These are phyloP conservation scores for Tylopilus sp. DNA, from an alignment of 1,284 basidiomycete genomes.

Conservation along the genomic window DNA sequence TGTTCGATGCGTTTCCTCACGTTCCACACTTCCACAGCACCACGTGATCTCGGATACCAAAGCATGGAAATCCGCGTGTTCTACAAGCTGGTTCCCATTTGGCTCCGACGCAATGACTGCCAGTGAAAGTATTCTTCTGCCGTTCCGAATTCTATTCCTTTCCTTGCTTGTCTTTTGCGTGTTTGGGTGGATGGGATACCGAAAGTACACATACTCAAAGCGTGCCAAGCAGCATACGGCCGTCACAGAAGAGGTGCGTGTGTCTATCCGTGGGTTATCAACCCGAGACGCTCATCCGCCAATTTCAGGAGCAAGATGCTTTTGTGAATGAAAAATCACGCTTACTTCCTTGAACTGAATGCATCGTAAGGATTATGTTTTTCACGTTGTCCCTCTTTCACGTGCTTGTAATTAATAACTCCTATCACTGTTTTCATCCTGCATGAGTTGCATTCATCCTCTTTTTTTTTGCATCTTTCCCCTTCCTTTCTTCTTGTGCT, in stretches of 20 bases:
- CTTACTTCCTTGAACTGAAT: constrained; percentile 29
- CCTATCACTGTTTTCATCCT: constrained; percentile 6
- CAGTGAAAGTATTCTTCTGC: constrained; percentile 27
- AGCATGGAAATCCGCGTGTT: constrained; percentile 69
- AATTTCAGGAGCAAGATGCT: constrained; percentile 14
- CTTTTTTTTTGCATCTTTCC: constrained; percentile 1
- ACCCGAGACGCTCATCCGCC: constrained; percentile 3
- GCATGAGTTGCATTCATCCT: constrained; percentile 21
- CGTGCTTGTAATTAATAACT: constrained; percentile 9
- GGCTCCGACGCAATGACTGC: constrained; percentile 34
- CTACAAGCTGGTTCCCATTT: constrained; percentile 49
- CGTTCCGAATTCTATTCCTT: constrained; percentile 50
- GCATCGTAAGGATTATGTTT: not conserved
- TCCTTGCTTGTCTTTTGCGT: constrained; percentile 55
- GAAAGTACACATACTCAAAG: constrained; percentile 15
- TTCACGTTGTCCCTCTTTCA: constrained; percentile 2
- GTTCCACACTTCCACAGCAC: constrained; percentile 51
- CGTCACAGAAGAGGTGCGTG: constrained; percentile 26
- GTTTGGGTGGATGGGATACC: constrained; percentile 39
- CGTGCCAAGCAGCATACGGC: constrained; percentile 10
- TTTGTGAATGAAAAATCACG: constrained; percentile 38
- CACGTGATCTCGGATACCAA: constrained; percentile 71
- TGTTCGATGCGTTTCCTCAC: not conserved
- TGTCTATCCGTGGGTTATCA: not conserved
- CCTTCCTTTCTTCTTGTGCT: constrained; percentile 1